Conservation (phyloP, 306 rosid species). For the Cicer bijugum region DNA sequence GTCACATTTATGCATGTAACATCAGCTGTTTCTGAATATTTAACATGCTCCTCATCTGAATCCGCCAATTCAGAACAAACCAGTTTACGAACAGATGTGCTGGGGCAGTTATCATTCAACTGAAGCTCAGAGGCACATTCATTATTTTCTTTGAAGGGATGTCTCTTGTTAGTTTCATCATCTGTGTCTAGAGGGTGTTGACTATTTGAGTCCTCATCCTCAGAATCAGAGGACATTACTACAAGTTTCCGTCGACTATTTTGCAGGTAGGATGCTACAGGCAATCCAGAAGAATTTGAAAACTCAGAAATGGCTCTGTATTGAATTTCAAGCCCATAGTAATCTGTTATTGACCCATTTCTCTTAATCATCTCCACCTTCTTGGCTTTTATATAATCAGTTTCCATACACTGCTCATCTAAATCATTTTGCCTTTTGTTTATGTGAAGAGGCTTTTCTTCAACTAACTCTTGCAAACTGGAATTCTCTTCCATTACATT, state of each 20-base stretch:
- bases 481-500: slow-evolving; percentile 57
- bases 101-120: slow-evolving; percentile 43
- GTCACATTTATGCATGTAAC: slow-evolving; percentile 50
- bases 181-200: slow-evolving; percentile 38
- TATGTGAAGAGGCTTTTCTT: slow-evolving; percentile 48
- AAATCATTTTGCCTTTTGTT: slow-evolving; percentile 49
- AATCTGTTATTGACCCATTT: slow-evolving; percentile 65
- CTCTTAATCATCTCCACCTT: slow-evolving; percentile 75
- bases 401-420: slow-evolving; percentile 45
- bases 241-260: slow-evolving; percentile 66
- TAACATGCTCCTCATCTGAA: slow-evolving; percentile 47
- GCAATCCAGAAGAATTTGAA: slow-evolving; percentile 60
- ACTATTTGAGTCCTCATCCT: slow-evolving; percentile 59
- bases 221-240: slow-evolving; percentile 90
- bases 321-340: slow-evolving; percentile 59
- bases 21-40: slow-evolving; percentile 56
- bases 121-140: slow-evolving; percentile 45
- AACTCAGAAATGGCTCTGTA: slow-evolving; percentile 53
- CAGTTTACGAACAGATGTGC: slow-evolving; percentile 46
- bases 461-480: slow-evolving; percentile 49
- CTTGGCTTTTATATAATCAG: slow-evolving; percentile 61
- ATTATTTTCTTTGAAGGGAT: slow-evolving; percentile 43
- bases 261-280: slow-evolving; percentile 48
- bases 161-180: slow-evolving; percentile 47
- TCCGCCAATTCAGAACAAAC: slow-evolving; percentile 55